Evolutionary conservation across 2,329 filamentous ascomycete genomes (phyloP), one percentile per base, ranked within the genome.

Genomic region (Calonectria fujianensis): DNA sequence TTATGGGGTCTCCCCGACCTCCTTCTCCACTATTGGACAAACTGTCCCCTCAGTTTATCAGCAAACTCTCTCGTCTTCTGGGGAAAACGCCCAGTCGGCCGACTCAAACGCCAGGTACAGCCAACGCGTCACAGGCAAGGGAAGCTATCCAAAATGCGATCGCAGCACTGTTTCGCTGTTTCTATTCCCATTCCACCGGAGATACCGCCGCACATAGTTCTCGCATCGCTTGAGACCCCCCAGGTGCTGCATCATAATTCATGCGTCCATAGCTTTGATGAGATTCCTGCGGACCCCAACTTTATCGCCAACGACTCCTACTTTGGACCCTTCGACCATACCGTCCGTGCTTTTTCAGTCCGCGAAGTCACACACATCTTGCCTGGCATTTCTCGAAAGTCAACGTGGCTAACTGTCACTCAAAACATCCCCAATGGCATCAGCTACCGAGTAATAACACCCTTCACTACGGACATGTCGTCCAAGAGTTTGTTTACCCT

Each of bases 371-470:
- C 83, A 48, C 77, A 76, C 16, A 73, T 86, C 13, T 80, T 87
- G 7, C 85, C 86, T 1, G 84, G 85, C 57, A 74, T 86, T 32
- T 81, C 78, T 50, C 86, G 84, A 76, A 82, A 84, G 52, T 81
- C 87, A 41, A 77, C 76, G 59, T 84, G 87, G 72, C 84, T 85
- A 3, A 85, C 84, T 70, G 83, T 85, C 27, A 86, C 88, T 73
- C 87, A 88, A 78, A 83, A 80, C 71, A 83, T 86, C 45, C 80
- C 80, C 24, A 76, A 80, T 51, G 87, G 86, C 51, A 80, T 87
- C 54, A 82, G 86, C 20, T 84, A 84, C 69, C 82, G 86, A 50
- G 86, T 85, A 51, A 81, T 86, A 50, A 85, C 86, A 6, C 80
- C 59, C 1, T 64, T 59, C 32, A 39, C 39, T 14, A 24, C 27